Conservation (phyloP, 805 yeast species). For the Metschnikowia bowlesiae region DNA sequence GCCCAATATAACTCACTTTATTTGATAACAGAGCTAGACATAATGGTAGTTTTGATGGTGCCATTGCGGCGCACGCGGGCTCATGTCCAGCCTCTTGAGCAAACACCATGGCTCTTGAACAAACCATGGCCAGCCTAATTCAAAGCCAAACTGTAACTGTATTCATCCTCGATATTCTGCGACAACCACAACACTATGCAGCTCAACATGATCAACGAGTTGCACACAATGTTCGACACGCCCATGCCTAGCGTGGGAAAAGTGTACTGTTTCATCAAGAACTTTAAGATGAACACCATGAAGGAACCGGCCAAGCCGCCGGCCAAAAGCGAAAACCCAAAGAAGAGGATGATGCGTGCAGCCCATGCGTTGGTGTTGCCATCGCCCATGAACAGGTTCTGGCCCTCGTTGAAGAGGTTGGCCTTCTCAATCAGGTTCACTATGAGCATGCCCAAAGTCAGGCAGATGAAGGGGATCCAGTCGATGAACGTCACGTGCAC, state of each 20-base stretch:
- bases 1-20: conserved; percentile 1
- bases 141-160: conserved; percentile 83
- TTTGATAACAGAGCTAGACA: background rate
- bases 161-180: conserved; percentile 94
- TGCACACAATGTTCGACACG: conserved; percentile 76
- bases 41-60: too few species aligned
- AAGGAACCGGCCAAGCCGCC: conserved; percentile 93
- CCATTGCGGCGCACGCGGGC: too few species aligned
- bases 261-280: conserved; percentile 67
- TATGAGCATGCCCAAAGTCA: conserved; percentile 84
- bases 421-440: conserved; percentile 70
- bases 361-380: conserved; percentile 74
- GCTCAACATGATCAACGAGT: conserved; percentile 77
- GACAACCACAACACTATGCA: conserved; percentile 89
- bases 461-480: conserved; percentile 91
- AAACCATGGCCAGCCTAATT: conserved; percentile 22
- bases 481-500: conserved; percentile 90
- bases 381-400: conserved; percentile 39
- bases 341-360: conserved; percentile 81
- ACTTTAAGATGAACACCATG: conserved; percentile 82
- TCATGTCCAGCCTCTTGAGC: too few species aligned
- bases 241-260: conserved; percentile 96
- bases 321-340: conserved; percentile 89
- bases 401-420: conserved; percentile 44
- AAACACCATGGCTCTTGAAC: background rate